Base-by-base conservation (phyloP, 768 basidiomycete genomes). In the Leccinum subgranulosum region DNA sequence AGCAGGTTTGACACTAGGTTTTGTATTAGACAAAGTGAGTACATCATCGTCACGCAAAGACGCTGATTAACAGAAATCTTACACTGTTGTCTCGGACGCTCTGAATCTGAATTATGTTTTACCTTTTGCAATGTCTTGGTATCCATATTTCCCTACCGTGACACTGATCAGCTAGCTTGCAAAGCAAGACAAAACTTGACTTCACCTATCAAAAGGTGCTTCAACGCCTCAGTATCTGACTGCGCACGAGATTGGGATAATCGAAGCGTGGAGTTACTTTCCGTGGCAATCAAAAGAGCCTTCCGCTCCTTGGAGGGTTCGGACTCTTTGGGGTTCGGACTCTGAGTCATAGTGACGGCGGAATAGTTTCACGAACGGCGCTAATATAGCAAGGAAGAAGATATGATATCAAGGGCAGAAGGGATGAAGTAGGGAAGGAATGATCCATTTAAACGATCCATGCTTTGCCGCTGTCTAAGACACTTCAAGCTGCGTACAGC, bases 71-170 rank as follows among this genome's bases (percentile, higher is more conserved):
- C 31, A 31, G 31, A 31, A 31, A 31, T 8, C 2, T 31, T 7
- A 31, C 10, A 11, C 11, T 31, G 31, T 8, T 31, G 31, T 31
- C 28, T 28, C 9, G 28, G 28, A 28, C 28, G 28, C 28, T 28
- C 28, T 28, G 8, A 28, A 28, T 28, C 6, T 1, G 28, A 28
- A 7, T 9, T 28, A 23, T 23, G 23, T 23, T 23, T 23, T 23
- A 28, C 28, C 9, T 2, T 28, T 28, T 28, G 28, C 8, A 28
- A 8, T 28, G 28, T 28, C 1, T 28, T 28, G 28, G 58, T 83
- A 83, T 0, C 63, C 66, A 60, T 77, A 81, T 9, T 21, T 50
- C 8, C 75, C 78, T 27, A 25, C 23, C 25, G 25, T 25, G 23
- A 34, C 3, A 41, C 4, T 14, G 4, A 19, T 9, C 27, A 27